These are phyloP conservation scores for Globisporangium heterothallicum DNA, from an alignment of 352 stramenopile genomes.

Conservation along the genomic window DNA sequence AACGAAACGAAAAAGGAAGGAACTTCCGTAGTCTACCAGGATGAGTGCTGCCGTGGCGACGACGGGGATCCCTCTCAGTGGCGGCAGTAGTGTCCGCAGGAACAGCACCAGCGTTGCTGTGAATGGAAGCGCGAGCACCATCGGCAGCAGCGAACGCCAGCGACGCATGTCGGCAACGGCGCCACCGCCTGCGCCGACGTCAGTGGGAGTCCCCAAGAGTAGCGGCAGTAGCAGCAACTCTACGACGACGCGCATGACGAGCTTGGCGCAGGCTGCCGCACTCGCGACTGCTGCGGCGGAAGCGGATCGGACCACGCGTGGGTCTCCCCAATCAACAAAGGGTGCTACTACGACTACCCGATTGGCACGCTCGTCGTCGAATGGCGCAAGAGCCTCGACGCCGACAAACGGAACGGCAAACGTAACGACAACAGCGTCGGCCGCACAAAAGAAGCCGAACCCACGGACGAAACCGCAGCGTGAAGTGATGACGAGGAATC, in stretches of 20 bases:
- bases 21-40: background rate
- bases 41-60: slow-evolving; percentile 14
- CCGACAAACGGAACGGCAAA: background rate
- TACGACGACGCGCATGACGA: slow-evolving; percentile 8
- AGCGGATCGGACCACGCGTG: slow-evolving; percentile 1
- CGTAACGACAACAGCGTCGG: background rate
- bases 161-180: slow-evolving; percentile 6
- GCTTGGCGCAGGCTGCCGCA: slow-evolving; percentile 13
- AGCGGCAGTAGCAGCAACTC: background rate
- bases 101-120: slow-evolving; percentile 10
- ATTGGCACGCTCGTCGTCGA: too few species aligned
- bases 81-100: background rate
- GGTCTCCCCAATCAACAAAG: too few species aligned
- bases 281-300: slow-evolving; percentile 9
- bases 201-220: background rate
- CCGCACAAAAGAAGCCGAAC: slow-evolving; percentile 6
- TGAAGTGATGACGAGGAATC: slow-evolving; percentile 25
- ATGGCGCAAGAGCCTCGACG: background rate
- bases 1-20: too few species aligned
- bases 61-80: slow-evolving; percentile 4
- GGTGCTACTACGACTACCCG: too few species aligned
- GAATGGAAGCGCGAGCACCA: background rate
- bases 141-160: background rate
- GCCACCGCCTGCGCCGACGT: slow-evolving; percentile 5
- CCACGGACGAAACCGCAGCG: slow-evolving; percentile 5